These are phyloP conservation scores for Lipomyces anomalus DNA, from an alignment of 805 yeast genomes.

Conservation along the genomic window DNA sequence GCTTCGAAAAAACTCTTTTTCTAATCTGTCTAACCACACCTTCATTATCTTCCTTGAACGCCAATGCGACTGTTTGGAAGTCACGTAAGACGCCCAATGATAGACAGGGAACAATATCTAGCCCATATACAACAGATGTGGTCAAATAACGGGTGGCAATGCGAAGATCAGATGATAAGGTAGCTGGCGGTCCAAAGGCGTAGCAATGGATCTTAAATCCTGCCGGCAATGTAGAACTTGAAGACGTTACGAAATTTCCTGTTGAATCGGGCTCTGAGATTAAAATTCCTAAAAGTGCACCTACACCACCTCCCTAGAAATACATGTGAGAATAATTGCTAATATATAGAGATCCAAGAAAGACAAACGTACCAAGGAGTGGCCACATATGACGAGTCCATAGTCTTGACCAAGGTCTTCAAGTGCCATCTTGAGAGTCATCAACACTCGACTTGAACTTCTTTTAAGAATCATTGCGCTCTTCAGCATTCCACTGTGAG, in stretches of 20 bases:
- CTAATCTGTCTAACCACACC: conserved; percentile 28
- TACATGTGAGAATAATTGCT: background rate
- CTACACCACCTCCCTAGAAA: conserved; percentile 32
- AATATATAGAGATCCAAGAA: background rate
- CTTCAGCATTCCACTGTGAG: conserved; percentile 33
- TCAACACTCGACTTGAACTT: conserved; percentile 27
- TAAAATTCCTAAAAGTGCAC: conserved; percentile 30
- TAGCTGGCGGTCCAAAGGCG: conserved; percentile 34
- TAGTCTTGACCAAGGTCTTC: conserved; percentile 29
- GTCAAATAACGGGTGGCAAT: conserved; percentile 25
- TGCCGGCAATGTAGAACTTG: conserved; percentile 25
- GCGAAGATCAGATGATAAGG: conserved; percentile 29
- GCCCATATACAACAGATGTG: conserved; percentile 32
- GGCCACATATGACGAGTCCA: conserved; percentile 34
- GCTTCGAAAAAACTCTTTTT: conserved; percentile 27
- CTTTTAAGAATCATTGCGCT: conserved; percentile 28
- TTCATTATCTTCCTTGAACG: conserved; percentile 26
- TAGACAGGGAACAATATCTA: conserved; percentile 33
- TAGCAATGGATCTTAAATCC: conserved; percentile 31
- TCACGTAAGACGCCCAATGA: conserved; percentile 33
- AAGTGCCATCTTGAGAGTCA: conserved; percentile 28
- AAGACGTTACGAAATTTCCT: conserved; percentile 26
- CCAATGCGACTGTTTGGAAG: conserved; percentile 30
- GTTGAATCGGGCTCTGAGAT: conserved; percentile 21
- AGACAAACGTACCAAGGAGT: conserved; percentile 26